Conservation (phyloP, 2,329 filamentous ascomycete genomes). For the Elsinoe batatas region DNA sequence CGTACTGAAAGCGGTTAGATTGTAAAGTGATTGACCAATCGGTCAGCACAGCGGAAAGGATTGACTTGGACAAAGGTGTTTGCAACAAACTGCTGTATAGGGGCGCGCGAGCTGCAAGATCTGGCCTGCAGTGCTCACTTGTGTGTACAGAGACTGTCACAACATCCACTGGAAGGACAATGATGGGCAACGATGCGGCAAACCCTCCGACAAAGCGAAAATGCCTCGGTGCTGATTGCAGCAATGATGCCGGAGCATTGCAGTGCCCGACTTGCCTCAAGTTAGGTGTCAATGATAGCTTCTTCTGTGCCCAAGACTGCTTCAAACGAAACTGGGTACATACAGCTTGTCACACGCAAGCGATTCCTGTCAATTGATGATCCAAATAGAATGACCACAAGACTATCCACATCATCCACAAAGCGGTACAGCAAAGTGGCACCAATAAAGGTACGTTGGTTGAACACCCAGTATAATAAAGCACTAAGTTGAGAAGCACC, state of each 20-base stretch:
- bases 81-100: background rate
- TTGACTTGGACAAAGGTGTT: background rate
- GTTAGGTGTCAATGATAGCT: slow-evolving; percentile 70
- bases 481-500: background rate
- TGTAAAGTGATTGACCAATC: background rate
- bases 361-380: slow-evolving; percentile 12
- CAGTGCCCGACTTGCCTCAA: slow-evolving; percentile 96
- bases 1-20: background rate
- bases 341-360: slow-evolving; percentile 19
- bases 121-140: too few species aligned
- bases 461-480: background rate
- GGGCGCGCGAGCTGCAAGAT: background rate
- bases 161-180: background rate
- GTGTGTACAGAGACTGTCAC: background rate
- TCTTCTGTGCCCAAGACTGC: slow-evolving; percentile 96
- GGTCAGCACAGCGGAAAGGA: background rate
- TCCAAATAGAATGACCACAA: slow-evolving; percentile 8
- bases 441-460: background rate
- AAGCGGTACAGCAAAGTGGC: slow-evolving; percentile 11
- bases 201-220: background rate
- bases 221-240: slow-evolving; percentile 74
- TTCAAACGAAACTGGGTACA: slow-evolving; percentile 97
- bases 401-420: slow-evolving; percentile 6
- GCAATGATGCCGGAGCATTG: slow-evolving; percentile 71
- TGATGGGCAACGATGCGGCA: background rate